A percentile compares a stretch with the other conserved stretches of the same genome.
phyloP scores from a whole-genome alignment of 257 asterid genomes.

The Primulina eburnea region DNA sequence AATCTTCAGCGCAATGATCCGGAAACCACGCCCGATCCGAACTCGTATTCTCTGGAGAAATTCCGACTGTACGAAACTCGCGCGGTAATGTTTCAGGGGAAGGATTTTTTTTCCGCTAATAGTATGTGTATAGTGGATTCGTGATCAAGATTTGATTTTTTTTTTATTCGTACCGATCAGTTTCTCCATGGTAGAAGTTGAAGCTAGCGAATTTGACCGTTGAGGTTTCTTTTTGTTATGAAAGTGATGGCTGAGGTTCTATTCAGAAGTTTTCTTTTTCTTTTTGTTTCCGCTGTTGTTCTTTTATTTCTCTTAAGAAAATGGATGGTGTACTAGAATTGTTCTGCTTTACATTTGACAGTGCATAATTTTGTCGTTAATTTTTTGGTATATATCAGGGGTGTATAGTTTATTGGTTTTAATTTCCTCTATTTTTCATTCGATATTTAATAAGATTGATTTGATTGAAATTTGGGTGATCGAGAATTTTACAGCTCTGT shows the following conservation, averaged over 20 bases:
- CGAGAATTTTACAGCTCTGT: neutral
- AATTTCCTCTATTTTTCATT: neutral
- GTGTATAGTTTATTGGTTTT: neutral
- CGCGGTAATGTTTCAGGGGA: slow-evolving; percentile 38
- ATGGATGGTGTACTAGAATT: neutral
- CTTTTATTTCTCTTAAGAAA: neutral
- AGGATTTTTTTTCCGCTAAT: neutral
- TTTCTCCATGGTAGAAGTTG: slow-evolving; percentile 4
- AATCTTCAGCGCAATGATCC: slow-evolving; percentile 53
- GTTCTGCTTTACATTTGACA: neutral
- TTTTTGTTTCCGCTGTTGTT: neutral
- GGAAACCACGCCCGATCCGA: slow-evolving; percentile 55
- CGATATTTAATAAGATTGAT: neutral
- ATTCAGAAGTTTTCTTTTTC: neutral
- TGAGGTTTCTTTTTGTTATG: neutral
- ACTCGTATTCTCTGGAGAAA: slow-evolving; percentile 85
- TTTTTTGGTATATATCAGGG: neutral
- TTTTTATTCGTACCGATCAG: neutral
- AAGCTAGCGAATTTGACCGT: neutral
- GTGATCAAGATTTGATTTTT: neutral
- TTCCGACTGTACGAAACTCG: slow-evolving; percentile 94
- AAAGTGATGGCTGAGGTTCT: neutral
- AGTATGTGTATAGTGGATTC: slow-evolving; percentile 20
- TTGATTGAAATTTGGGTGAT: neutral
- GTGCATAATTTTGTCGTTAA: neutral